Base-by-base conservation (phyloP, 495 filamentous ascomycete species). In the Aspergillus steynii region DNA sequence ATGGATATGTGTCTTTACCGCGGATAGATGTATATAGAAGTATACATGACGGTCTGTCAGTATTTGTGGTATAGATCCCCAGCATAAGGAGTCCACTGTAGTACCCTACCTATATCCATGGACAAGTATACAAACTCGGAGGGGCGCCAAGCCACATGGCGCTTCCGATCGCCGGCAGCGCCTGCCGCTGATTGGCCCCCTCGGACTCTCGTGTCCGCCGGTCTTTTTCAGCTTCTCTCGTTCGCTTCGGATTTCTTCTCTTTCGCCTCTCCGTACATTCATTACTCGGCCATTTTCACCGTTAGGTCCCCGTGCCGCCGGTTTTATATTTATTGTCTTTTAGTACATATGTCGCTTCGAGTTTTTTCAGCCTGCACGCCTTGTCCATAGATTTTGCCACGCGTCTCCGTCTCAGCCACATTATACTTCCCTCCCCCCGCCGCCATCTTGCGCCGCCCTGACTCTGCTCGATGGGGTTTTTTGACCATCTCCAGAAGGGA, bases 401-500 rank as follows among this genome's bases (percentile, higher is more conserved):
- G 47, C 46, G 56, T 52, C 31, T 20, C 31, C 46, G 10, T 58
- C 32, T 29, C 31, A 12, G 3, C 9, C 27, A 50, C 15, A 20
- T 20, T 42, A 42, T 42, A 42, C 37, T 42, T 15, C 10, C 37
- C 37, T 20, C 20, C 27, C 55, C 37, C 55, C 55, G 45, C 55
- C 37, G 31, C 31, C 31, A 20, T 14, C 31, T 27, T 57, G 55
- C 55, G 55, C 37, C 32, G 29, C 56, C n/a, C 34, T 49, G 47
- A 28, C 12, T 31, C 29, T 49, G 37, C 66, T 60, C 64, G 58
- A 84, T 84, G 82, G 81, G 80, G 56, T 82, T 82, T 68, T 85
- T 85, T 65, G 80, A 83, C 65, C 79, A 82, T 64, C 73, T 85
- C 57, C 82, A 84, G 55, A 84, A 82, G 73, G 77, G 77, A 70